phyloP scores from a whole-genome alignment of 192 early-diverging fungal genomes.

The Backusella tuberculispora region DNA sequence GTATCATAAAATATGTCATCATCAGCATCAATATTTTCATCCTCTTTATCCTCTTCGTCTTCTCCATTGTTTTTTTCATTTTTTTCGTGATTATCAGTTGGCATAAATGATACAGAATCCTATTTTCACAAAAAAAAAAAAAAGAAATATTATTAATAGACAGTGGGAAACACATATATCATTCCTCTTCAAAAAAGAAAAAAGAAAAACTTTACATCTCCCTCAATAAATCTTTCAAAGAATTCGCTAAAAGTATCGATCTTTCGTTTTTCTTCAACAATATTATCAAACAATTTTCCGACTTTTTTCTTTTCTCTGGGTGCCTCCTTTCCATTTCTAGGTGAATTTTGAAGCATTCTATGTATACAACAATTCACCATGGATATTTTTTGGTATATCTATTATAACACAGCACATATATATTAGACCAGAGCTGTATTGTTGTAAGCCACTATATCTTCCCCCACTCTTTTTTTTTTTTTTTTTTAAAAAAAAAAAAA shows the following conservation, averaged over 20 bases:
- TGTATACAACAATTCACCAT: slow-evolving; percentile 84
- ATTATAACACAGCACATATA: no score
- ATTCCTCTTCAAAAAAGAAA: background rate
- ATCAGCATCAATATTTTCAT: slow-evolving; percentile 7
- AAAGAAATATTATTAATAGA: background rate
- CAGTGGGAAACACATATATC: background rate
- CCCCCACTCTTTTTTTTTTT: slow-evolving; percentile 58
- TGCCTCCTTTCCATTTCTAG: slow-evolving; percentile 3
- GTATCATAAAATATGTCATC: slow-evolving; percentile 32
- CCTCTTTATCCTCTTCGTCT: background rate
- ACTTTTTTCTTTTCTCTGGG: background rate
- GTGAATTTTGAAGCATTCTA: slow-evolving; percentile 36
- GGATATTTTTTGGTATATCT: slow-evolving; percentile 72
- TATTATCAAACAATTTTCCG: background rate
- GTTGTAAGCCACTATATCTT: slow-evolving; percentile 60
- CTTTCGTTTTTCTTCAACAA: slow-evolving; percentile 1
- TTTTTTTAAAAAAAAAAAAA: slow-evolving; percentile 39
- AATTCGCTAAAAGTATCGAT: slow-evolving; percentile 16
- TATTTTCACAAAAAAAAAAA: background rate
- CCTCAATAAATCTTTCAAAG: slow-evolving; percentile 23
- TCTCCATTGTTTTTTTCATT: no score
- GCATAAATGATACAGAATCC: background rate
- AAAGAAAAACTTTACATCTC: slow-evolving; percentile 12
- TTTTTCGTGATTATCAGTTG: background rate
- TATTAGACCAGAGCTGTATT: slow-evolving; percentile 70